Percentiles rank a stretch among this genome's conserved stretches.
phyloP scores from a whole-genome alignment of 2,329 filamentous ascomycete genomes.

The Cladophialophora bantiana region DNA sequence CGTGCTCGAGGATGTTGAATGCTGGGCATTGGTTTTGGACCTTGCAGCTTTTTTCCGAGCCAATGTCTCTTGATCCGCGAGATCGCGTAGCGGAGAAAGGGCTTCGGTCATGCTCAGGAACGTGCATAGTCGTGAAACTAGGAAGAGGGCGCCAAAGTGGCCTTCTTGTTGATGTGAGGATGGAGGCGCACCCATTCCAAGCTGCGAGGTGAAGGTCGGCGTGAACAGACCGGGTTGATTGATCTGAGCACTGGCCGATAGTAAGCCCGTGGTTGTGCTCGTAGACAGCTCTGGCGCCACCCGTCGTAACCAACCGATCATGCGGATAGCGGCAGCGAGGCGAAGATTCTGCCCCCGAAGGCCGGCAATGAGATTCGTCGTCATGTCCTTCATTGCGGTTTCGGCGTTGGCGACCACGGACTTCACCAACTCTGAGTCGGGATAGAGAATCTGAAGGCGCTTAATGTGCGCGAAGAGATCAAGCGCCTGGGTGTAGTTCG shows the following conservation, averaged over 20 bases:
- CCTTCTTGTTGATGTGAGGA: conserved; percentile 61
- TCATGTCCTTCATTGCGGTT: conserved; percentile 86
- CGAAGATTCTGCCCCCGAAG: conserved; percentile 77
- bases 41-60: conserved; percentile 47
- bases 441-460: conserved; percentile 81
- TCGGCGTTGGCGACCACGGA: conserved; percentile 80
- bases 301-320: conserved; percentile 86
- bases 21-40: conserved; percentile 11
- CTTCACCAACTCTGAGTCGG: conserved; percentile 75
- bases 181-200: conserved; percentile 33
- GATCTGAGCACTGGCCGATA: not conserved
- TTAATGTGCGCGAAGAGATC: conserved; percentile 95
- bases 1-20: not conserved
- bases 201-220: conserved; percentile 5
- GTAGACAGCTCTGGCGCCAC: conserved; percentile 79
- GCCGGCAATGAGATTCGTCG: conserved; percentile 78
- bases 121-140: conserved; percentile 83
- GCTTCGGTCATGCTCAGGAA: conserved; percentile 81
- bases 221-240: conserved; percentile 37
- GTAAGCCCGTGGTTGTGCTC: conserved; percentile 7
- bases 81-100: conserved; percentile 80
- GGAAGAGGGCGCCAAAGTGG: conserved; percentile 79
- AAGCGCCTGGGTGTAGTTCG: conserved; percentile 85
- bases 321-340: conserved; percentile 86
- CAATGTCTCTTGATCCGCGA: conserved; percentile 83